Evolutionary conservation across 1,284 basidiomycete species (phyloP), one percentile per base, ranked within the genome.

Genomic region (Austropuccinia psidii): DNA sequence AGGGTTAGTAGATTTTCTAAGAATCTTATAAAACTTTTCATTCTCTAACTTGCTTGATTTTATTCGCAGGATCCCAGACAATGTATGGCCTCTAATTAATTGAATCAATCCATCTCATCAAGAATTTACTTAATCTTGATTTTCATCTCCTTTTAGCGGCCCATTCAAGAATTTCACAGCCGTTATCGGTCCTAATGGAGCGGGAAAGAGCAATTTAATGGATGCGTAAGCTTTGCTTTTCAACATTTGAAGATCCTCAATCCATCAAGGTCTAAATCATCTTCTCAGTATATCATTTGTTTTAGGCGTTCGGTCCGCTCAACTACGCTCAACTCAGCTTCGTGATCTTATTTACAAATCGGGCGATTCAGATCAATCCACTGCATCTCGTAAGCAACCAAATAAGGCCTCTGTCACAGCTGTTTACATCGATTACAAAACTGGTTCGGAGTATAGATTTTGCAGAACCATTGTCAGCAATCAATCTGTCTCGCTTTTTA

Each of bases 131-230:
- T 27, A 11, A 15, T 67, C 65, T 29, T 35, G 43, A 45, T 43
- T 58, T 52, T 15, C 9, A 8, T 15, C 24, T 15, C 24, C 43
- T 57, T 47, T 21, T 35, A 73, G 69, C 11, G 93, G 93, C 0
- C 93, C 93, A 4, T 95, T 96, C 83, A 87, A 86, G 80, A 87
- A 89, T 78, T 98, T 98, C 82, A 95, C 93, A 0, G 94, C 92
- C 19, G 87, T 98, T 77, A 98, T 97, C 78, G 96, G 96, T 29
- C 95, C 96, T 54, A 98, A 99, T 88, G 96, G 96, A 74, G 93
- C 94, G 3, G 96, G 96, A 76, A 98, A 99, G 81, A 95, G 92
- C 41, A 99, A 99, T 81, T 87, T 98, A 76, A 98, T 98, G 96
- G 96, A 99, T 81, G 96, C 96, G 69, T 64, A 35, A 41, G 69